These are phyloP conservation scores for Cyberlindnera meyerae DNA, from an alignment of 805 yeast genomes.

Conservation along the genomic window DNA sequence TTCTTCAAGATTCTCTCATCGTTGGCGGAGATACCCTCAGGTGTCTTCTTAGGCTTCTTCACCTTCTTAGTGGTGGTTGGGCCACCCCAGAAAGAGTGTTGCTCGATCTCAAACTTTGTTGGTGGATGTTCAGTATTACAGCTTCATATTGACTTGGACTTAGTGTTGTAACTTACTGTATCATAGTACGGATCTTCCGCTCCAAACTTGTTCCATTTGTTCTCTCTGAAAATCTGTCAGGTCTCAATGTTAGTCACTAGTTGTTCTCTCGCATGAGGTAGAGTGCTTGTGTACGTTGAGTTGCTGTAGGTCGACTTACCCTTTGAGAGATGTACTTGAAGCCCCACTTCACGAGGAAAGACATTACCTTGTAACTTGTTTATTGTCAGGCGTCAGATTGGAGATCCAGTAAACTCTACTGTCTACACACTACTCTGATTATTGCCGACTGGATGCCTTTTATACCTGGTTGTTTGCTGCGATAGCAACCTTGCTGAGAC, in stretches of 20 bases:
- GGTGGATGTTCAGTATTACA: neutral
- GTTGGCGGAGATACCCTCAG: conserved; percentile 49
- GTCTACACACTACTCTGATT: no score
- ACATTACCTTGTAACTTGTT: no score
- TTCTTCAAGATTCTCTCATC: conserved; percentile 46
- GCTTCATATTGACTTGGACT: neutral
- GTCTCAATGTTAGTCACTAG: conserved; percentile 1
- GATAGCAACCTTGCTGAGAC: no score
- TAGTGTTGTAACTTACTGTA: conserved; percentile 22
- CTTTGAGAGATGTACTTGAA: conserved; percentile 22
- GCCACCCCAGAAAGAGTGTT: conserved; percentile 18
- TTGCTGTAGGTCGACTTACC: conserved; percentile 18
- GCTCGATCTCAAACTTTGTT: conserved; percentile 21
- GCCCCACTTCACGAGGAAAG: conserved; percentile 17
- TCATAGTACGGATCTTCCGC: conserved; percentile 41
- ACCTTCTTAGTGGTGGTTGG: conserved; percentile 16
- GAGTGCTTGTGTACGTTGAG: no score
- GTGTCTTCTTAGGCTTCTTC: conserved; percentile 36
- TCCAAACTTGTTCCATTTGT: conserved; percentile 33
- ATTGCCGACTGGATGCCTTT: no score
- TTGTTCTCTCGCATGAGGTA: no score
- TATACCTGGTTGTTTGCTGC: no score
- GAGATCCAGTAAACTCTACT: no score
- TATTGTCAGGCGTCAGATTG: no score
- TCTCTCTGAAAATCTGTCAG: conserved; percentile 30